Conservation (phyloP, 75 land plant species). For the Cupressus sempervirens region DNA sequence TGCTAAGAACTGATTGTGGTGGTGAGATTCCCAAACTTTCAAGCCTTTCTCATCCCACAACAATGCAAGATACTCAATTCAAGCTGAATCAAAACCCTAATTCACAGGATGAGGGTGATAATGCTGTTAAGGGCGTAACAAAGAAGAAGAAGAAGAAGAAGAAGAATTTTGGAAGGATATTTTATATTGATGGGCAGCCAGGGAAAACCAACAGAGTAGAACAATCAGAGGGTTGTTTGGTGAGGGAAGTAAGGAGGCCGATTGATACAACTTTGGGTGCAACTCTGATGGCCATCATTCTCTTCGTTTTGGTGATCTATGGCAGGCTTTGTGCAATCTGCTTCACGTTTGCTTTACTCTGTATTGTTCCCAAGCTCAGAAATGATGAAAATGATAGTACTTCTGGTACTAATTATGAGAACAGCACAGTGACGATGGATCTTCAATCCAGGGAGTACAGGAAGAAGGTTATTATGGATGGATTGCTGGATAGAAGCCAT, state of each 20-base stretch:
- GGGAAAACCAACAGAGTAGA: background rate
- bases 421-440: background rate
- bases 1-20: background rate
- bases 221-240: background rate
- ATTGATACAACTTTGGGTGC: background rate
- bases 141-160: background rate
- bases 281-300: background rate
- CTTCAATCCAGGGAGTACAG: background rate
- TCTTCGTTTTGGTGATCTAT: background rate
- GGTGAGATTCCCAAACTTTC: too few species aligned
- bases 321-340: conserved; percentile 7
- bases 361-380: background rate
- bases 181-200: background rate
- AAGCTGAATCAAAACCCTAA: background rate
- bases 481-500: background rate
- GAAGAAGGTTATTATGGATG: conserved; percentile 10
- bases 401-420: background rate
- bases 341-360: conserved; percentile 6
- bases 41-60: too few species aligned
- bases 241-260: too few species aligned
- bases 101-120: background rate
- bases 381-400: background rate
- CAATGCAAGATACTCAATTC: background rate
- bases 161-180: background rate
- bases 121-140: background rate